Evolutionary conservation across 352 stramenopile species (phyloP).

Genomic region (Phytophthora citrophthora): DNA sequence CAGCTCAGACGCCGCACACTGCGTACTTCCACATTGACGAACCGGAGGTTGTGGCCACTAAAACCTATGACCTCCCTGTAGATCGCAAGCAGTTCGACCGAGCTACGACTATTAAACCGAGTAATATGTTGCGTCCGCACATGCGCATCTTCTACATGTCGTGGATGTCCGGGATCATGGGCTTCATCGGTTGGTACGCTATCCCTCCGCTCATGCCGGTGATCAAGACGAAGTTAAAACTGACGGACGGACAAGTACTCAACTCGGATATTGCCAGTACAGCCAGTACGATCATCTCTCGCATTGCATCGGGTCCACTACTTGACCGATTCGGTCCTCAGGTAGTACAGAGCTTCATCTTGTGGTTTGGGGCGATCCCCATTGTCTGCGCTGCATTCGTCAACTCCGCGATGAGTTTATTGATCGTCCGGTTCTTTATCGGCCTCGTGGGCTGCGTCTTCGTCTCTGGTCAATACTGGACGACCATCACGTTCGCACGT

Average conservation of each 20-base stretch:
- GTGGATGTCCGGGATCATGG: conserved; percentile 93
- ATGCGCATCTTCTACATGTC: conserved; percentile 95
- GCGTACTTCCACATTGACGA: conserved; percentile 34
- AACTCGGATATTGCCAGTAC: conserved; percentile 94
- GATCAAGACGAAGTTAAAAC: conserved; percentile 84
- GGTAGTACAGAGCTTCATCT: conserved; percentile 78
- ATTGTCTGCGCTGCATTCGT: conserved; percentile 90
- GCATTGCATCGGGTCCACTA: conserved; percentile 92
- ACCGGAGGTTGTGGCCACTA: conserved; percentile 22
- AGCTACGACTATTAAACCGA: conserved; percentile 79
- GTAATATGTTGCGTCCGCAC: conserved; percentile 88
- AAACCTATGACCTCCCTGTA: conserved; percentile 55
- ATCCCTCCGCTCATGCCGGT: conserved; percentile 94
- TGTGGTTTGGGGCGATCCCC: conserved; percentile 88
- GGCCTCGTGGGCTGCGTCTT: conserved; percentile 95
- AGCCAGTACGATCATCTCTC: conserved; percentile 92
- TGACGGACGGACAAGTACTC: conserved; percentile 89
- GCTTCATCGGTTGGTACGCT: conserved; percentile 95
- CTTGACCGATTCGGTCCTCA: conserved; percentile 93
- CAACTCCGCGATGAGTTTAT: conserved; percentile 67
- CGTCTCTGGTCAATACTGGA: conserved; percentile 96
- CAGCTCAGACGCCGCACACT: conserved; percentile 22
- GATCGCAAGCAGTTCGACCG: conserved; percentile 68
- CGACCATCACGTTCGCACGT: conserved; percentile 93
- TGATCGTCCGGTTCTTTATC: conserved; percentile 95